Evolutionary conservation across 306 rosid species (phyloP).

Genomic region (Styphnolobium japonicum): DNA sequence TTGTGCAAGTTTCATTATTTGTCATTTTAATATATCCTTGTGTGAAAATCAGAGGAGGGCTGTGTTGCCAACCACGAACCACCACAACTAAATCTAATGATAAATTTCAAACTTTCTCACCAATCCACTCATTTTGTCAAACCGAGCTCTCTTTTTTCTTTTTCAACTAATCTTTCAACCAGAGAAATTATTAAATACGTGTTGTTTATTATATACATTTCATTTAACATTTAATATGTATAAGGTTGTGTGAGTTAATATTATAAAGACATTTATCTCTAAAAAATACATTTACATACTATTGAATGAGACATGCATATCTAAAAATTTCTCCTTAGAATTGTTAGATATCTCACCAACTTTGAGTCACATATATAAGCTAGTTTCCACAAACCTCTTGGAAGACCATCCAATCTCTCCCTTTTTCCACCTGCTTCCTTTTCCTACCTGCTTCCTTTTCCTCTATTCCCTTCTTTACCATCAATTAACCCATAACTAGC

Average conservation of each 20-base stretch:
- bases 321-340: background rate
- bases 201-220: too few relatives aligned
- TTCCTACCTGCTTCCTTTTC: background rate
- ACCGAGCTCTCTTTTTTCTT: slow-evolving; percentile 2
- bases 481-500: background rate
- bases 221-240: too few relatives aligned
- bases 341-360: background rate
- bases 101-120: slow-evolving; percentile 39
- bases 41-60: slow-evolving; percentile 17
- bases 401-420: slow-evolving; percentile 21
- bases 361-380: background rate
- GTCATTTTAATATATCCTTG: background rate
- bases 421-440: background rate
- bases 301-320: too few relatives aligned
- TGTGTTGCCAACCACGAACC: slow-evolving; percentile 54
- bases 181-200: too few relatives aligned
- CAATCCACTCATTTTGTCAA: slow-evolving; percentile 40
- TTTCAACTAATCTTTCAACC: slow-evolving; percentile 22
- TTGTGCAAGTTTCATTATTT: too few relatives aligned
- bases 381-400: slow-evolving; percentile 18
- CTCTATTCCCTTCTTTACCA: slow-evolving; percentile 17
- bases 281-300: too few relatives aligned
- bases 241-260: too few relatives aligned
- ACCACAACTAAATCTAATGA: slow-evolving; percentile 33
- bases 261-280: too few relatives aligned